Evolutionary conservation across 768 basidiomycete genomes (phyloP), one percentile per base, ranked within the genome.

Genomic region (Nidularia pulvinata): DNA sequence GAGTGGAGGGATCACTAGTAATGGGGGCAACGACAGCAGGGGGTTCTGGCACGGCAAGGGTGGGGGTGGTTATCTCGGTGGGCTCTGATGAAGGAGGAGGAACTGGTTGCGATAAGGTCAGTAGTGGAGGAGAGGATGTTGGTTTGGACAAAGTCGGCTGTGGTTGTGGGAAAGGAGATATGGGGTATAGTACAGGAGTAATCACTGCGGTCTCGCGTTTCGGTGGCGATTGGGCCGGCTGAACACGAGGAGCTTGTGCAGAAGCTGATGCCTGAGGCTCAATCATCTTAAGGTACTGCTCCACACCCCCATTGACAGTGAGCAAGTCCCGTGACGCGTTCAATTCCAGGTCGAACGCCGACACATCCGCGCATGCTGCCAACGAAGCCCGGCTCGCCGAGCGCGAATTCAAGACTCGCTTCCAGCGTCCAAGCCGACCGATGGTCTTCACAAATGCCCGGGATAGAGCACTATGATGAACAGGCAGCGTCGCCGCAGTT

Each of bases 381-480:
- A 70, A 53, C 19, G 68, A 67, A 33, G 61, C 56, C 43, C 68
- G 68, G 16, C 55, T 57, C 57, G 52, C 65, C 58, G 70, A 62
- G 25, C 73, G 66, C 3, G 79, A 70, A 58, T 89, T 85, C 49
- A 94, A 66, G 32, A 90, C 91, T 5, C 93, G 84, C 61, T 81
- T 89, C 89, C 93, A 89, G 7, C 89, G 75, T 1, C 93, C 93
- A 14, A 95, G 70, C 5, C 89, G 81, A 4, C 93, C 91, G 32
- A 94, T 85, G 2, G 93, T 93, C 69, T 85, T 88, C 50, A 90
- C 86, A 46, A 95, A 81, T 9, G 81, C 89, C 1, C 91, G 81
- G 0, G 89, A 91, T 13, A 94, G 72, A 0, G 85, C 76, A 60
- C 77, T 84, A 50, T 88, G 84, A 30, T 82, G 82, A 37, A 76